phyloP scores from a whole-genome alignment of 2,329 filamentous ascomycete genomes.

The Xylaria sp. region DNA sequence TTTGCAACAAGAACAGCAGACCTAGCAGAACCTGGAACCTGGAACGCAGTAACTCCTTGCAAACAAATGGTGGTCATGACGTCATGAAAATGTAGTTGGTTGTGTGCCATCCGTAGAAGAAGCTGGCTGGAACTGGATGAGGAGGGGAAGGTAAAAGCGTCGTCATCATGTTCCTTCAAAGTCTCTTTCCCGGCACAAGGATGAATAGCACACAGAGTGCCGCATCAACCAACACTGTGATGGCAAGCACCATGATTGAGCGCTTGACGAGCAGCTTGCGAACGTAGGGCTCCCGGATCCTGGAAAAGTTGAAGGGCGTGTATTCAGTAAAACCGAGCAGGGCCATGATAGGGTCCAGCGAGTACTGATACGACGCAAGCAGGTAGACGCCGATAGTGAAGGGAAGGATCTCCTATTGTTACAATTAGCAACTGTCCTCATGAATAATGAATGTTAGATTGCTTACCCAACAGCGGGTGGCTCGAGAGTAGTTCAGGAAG shows the following conservation, averaged over 20 bases:
- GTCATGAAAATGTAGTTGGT: slow-evolving; percentile 29
- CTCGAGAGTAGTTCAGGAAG: slow-evolving; percentile 77
- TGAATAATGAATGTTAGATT: background rate
- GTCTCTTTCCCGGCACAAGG: slow-evolving; percentile 85
- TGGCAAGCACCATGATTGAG: slow-evolving; percentile 75
- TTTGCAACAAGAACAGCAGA: background rate
- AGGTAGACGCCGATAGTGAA: slow-evolving; percentile 91
- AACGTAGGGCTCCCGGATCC: slow-evolving; percentile 88
- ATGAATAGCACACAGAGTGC: slow-evolving; percentile 90
- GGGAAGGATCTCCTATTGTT: slow-evolving; percentile 69
- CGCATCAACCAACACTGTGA: slow-evolving; percentile 76
- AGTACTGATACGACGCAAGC: slow-evolving; percentile 91
- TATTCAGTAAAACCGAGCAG: slow-evolving; percentile 93
- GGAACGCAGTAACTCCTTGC: slow-evolving; percentile 21
- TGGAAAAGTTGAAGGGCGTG: slow-evolving; percentile 89
- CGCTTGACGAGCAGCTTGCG: slow-evolving; percentile 83
- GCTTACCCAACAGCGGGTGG: slow-evolving; percentile 82
- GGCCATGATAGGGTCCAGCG: slow-evolving; percentile 88
- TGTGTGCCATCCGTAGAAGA: slow-evolving; percentile 1
- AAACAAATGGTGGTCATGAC: slow-evolving; percentile 28
- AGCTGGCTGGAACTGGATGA: background rate
- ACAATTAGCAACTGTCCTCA: slow-evolving; percentile 19
- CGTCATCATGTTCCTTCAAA: slow-evolving; percentile 56
- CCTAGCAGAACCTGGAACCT: slow-evolving; percentile 1
- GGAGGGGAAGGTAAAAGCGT: background rate